Percentiles rank a stretch among this genome's conserved stretches.
Evolutionary conservation across 2,329 filamentous ascomycete species (phyloP).

Genomic region (Beauveria brongniartii): DNA sequence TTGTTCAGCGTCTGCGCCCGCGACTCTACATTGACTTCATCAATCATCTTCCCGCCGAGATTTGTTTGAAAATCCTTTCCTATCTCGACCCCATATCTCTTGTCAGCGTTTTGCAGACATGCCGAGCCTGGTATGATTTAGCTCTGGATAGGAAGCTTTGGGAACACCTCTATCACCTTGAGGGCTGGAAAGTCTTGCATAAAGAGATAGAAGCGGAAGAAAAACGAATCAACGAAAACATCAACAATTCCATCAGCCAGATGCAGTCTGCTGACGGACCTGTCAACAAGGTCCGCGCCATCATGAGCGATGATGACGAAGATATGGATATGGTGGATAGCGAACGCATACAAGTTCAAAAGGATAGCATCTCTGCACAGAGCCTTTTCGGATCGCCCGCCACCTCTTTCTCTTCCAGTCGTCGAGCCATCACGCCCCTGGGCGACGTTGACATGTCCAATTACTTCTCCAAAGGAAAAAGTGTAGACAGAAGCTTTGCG

Average conservation of each 20-base stretch:
- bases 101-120: conserved; percentile 69
- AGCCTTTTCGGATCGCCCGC: conserved; percentile 29
- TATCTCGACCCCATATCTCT: conserved; percentile 78
- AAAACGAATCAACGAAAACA: conserved; percentile 42
- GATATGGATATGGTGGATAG: conserved; percentile 42
- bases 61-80: conserved; percentile 81
- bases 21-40: conserved; percentile 91
- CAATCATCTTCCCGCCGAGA: conserved; percentile 74
- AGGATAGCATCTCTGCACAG: conserved; percentile 16
- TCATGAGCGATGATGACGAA: conserved; percentile 41
- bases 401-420: conserved; percentile 24
- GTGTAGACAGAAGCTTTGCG: conserved; percentile 21
- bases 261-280: conserved; percentile 43
- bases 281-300: conserved; percentile 46
- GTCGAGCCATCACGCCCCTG: conserved; percentile 18
- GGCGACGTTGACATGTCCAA: conserved; percentile 25
- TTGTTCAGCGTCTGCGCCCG: conserved; percentile 73
- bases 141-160: conserved; percentile 80
- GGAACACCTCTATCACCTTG: conserved; percentile 71
- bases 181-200: conserved; percentile 74
- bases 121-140: conserved; percentile 71
- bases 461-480: conserved; percentile 20
- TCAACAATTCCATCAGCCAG: conserved; percentile 29
- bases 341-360: conserved; percentile 21
- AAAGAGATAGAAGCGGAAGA: conserved; percentile 62